A percentile compares a stretch with the other conserved stretches of the same genome.
Evolutionary conservation across 106 monocot species (phyloP).

Genomic region (Apostasia ramifera): DNA sequence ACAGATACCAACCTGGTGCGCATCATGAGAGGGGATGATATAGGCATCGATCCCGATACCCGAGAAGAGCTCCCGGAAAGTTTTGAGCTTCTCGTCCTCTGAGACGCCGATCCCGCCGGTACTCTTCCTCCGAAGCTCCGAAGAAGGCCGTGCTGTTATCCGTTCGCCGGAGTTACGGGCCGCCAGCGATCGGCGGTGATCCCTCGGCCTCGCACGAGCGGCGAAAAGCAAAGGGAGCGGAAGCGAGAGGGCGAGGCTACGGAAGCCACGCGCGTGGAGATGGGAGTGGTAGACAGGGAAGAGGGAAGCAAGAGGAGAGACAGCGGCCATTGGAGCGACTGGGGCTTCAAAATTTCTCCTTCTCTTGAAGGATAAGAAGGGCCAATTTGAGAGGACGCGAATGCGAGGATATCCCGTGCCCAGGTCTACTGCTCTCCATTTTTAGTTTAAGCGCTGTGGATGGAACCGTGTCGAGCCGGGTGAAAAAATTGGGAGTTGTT

Average conservation of each 20-base stretch:
- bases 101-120: neutral
- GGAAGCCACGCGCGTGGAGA: neutral
- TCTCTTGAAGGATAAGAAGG: neutral
- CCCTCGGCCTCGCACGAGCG: neutral
- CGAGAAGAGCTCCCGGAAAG: conserved; percentile 51
- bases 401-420: too few species aligned
- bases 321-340: neutral
- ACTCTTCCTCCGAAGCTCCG: conserved; percentile 28
- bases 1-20: conserved; percentile 53
- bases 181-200: neutral
- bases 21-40: conserved; percentile 85
- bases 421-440: too few species aligned
- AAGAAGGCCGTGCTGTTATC: conserved; percentile 33
- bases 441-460: too few species aligned
- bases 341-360: neutral
- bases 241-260: conserved; percentile 3
- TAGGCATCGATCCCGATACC: conserved; percentile 76
- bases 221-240: neutral
- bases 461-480: too few species aligned
- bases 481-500: too few species aligned
- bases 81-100: conserved; percentile 53
- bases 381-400: neutral
- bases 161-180: conserved; percentile 15
- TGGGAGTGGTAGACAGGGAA: conserved; percentile 1
- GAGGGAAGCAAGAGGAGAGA: conserved; percentile 10